A percentile compares a stretch with the other conserved stretches of the same genome.
Evolutionary conservation across 2,329 filamentous ascomycete species (phyloP).

Genomic region (Emydomyces testavorans): DNA sequence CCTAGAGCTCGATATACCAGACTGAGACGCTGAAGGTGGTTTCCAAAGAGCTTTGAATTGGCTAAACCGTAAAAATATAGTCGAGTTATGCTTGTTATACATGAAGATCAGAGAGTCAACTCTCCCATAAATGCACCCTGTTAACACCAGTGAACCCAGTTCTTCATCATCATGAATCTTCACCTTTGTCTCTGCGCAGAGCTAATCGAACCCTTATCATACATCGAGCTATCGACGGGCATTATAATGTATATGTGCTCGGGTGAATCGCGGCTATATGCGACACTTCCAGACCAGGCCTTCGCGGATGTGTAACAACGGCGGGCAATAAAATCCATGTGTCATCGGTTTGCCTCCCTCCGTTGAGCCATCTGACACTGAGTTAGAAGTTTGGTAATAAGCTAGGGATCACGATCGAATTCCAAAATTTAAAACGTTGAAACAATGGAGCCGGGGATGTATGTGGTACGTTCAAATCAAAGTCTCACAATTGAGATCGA

Average conservation of each 20-base stretch:
- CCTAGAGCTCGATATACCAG: too few relatives aligned
- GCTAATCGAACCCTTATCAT: neutral
- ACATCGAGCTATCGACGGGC: neutral
- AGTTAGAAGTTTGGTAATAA: neutral
- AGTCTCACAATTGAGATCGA: too few relatives aligned
- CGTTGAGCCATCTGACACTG: constrained; percentile 3
- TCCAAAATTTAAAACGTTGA: neutral
- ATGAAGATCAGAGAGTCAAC: neutral
- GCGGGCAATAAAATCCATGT: neutral
- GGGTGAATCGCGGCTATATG: neutral
- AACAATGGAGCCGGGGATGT: neutral
- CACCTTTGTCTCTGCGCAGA: neutral
- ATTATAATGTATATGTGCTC: neutral
- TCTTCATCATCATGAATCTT: neutral
- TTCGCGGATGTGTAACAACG: neutral
- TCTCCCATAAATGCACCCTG: neutral
- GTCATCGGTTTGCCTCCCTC: constrained; percentile 14
- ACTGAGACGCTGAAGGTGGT: too few relatives aligned
- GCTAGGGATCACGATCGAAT: neutral
- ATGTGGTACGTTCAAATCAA: neutral
- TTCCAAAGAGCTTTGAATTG: too few relatives aligned
- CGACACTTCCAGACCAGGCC: too few relatives aligned
- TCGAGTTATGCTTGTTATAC: too few relatives aligned
- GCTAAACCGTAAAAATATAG: too few relatives aligned
- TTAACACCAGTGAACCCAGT: neutral